These are phyloP conservation scores for Naganishia antarctica DNA, from an alignment of 768 basidiomycete species.

Conservation along the genomic window DNA sequence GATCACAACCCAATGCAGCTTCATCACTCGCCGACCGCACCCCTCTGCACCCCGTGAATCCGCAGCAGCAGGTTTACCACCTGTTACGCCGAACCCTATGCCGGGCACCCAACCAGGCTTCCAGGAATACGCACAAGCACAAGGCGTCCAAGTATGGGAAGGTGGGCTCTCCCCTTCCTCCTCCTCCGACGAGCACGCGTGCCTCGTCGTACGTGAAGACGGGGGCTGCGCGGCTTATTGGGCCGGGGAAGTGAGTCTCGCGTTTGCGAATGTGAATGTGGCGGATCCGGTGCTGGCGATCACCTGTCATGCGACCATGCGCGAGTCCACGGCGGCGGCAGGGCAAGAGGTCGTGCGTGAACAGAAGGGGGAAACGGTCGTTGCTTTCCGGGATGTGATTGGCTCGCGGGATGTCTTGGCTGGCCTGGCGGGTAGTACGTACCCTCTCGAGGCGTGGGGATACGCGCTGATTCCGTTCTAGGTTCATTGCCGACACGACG, in stretches of 20 bases:
- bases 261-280: slow-evolving; percentile 25
- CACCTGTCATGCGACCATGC: slow-evolving; percentile 20
- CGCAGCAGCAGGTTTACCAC: slow-evolving; percentile 19
- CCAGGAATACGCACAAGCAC: slow-evolving; percentile 11
- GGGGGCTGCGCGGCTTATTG: slow-evolving; percentile 6
- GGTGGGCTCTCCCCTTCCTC: background rate
- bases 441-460: background rate
- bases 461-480: background rate
- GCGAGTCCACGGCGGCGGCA: slow-evolving; percentile 10
- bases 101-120: slow-evolving; percentile 1
- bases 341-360: background rate
- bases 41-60: background rate
- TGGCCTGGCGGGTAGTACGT: slow-evolving; percentile 8
- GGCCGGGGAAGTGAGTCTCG: slow-evolving; percentile 9
- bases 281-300: slow-evolving; percentile 20
- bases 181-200: background rate
- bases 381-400: background rate
- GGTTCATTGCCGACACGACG: background rate
- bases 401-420: slow-evolving; percentile 14
- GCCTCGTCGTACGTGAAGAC: background rate
- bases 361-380: background rate
- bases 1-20: slow-evolving; percentile 22
- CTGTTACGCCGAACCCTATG: slow-evolving; percentile 22
- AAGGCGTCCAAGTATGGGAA: slow-evolving; percentile 22
- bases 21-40: slow-evolving; percentile 13